Evolutionary conservation across 2,329 filamentous ascomycete genomes (phyloP), one percentile per base, ranked within the genome.

Genomic region (Neofusicoccum ribis): DNA sequence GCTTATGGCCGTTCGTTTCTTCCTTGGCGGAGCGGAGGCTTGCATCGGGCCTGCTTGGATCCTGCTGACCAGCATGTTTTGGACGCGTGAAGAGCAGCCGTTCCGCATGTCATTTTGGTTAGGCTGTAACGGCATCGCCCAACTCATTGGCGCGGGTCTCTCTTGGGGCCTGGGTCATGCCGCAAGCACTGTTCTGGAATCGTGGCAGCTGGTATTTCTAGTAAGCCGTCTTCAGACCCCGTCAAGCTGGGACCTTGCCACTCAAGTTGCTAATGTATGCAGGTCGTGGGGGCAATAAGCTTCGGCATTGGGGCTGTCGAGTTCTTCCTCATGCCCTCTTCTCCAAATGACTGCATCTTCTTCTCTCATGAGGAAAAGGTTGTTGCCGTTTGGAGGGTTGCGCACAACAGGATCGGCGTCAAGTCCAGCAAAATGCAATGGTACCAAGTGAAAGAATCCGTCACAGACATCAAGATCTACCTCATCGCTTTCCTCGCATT

Each of bases 51-150:
- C 83, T 0, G 79, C 79, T 12, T 83, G 83, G 61, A 83, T 84
- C 78, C 78, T 84, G 74, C 80, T 84, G 39, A 79, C 83, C 1
- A 74, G 77, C 3, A 82, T 83, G 76, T 85, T 82, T 81, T 84
- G 83, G 69, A 75, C 74, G 0, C 76, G 80, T 0, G 72, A 78
- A 7, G 79, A 83, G 2, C 82, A 84, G 62, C 82, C 82, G 0
- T 77, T 82, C 31, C 77, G 82, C 0, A 81, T 81, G 0, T 81
- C 81, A 0, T 68, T 82, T 2, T 80, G 80, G 67, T 79, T 79
- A 64, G 75, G 75, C 66, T 79, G 74, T 0, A 89, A 86, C 64
- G 80, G 79, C 23, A 66, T 83, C 0, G 84, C 85, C 0, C 87
- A 82, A 6, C 78, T 78, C 0, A 59, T 80, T 0, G 79, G 78